Base-by-base conservation (phyloP, 495 filamentous ascomycete genomes). In the Daldinia childiae region DNA sequence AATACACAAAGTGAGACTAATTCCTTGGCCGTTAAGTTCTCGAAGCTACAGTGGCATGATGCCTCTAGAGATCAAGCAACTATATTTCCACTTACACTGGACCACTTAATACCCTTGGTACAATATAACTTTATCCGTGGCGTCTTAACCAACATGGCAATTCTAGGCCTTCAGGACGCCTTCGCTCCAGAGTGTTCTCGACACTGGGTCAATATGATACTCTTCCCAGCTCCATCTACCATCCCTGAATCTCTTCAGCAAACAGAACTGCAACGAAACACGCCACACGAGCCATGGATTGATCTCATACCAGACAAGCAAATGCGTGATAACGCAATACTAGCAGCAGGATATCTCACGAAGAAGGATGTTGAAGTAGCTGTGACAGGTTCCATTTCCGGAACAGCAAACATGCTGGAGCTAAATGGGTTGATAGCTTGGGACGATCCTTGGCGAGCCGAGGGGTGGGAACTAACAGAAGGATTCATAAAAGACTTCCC, bases 311-410 rank as follows among this genome's bases (percentile, higher is more conserved):
- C 86, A 3, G 77, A 82, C 32, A 80, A 82, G 17, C 76, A 72
- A 19, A 77, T 88, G 68, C 81, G 87, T 2, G 83, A 88, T 54
- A 86, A 86, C 43, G 71, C 86, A 21, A 83, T 88, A 39, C 58
- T 70, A 24, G 75, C 80, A 2, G 77, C 77, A 0, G 79, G 81
- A 39, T 39, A 54, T 1, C 82, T 83, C 66, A 82, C 86, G 17
- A 80, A 85, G 15, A 79, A 81, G 7, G 78, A 84, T 24, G 75
- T 88, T 7, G 85, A 83, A 41, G 36, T 69, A 6, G 86, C 87
- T 69, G 50, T 66, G 43, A 58, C 68, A 12, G 27, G 51, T 29
- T 66, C 63, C 12, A n/a, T 66, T 27, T 58, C 36, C 27, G 71
- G 66, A 29, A 45, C 19, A 15, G 17, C 17, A 43, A 45, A 45